phyloP scores from a whole-genome alignment of 2,329 filamentous ascomycete species.

The Celoporthe dispersa region DNA sequence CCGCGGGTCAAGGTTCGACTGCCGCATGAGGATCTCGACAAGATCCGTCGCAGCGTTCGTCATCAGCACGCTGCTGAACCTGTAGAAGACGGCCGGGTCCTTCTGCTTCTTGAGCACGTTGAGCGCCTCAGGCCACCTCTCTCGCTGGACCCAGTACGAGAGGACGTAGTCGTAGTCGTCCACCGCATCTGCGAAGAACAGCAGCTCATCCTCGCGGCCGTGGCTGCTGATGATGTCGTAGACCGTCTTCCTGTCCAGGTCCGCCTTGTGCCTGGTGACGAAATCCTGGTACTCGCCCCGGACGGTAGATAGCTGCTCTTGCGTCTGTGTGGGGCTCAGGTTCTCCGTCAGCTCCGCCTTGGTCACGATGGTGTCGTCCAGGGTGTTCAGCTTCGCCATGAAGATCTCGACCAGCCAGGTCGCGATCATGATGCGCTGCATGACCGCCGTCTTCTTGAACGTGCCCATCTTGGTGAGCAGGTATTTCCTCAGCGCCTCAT shows the following conservation, averaged over 20 bases:
- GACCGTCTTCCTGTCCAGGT: constrained; percentile 87
- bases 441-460: constrained; percentile 80
- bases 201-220: constrained; percentile 87
- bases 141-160: constrained; percentile 95
- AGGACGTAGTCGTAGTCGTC: constrained; percentile 95
- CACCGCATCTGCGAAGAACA: constrained; percentile 86
- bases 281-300: constrained; percentile 88
- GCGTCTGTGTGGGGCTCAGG: constrained; percentile 70
- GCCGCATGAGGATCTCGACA: constrained; percentile 95
- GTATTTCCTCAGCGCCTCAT: constrained; percentile 89
- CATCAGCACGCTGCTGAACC: constrained; percentile 97
- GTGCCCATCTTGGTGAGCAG: constrained; percentile 80
- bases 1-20: constrained; percentile 80
- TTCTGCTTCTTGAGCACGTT: constrained; percentile 91
- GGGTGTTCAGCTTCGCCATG: constrained; percentile 93
- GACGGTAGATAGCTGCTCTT: constrained; percentile 71
- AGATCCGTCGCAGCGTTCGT: constrained; percentile 81
- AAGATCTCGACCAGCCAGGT: constrained; percentile 95
- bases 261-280: constrained; percentile 79
- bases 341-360: constrained; percentile 80
- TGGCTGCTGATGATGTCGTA: constrained; percentile 97
- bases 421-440: constrained; percentile 95
- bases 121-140: constrained; percentile 87
- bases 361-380: constrained; percentile 93
- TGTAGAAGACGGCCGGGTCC: constrained; percentile 91